Base-by-base conservation (phyloP, 768 basidiomycete genomes). In the Lactarius trivialis region DNA sequence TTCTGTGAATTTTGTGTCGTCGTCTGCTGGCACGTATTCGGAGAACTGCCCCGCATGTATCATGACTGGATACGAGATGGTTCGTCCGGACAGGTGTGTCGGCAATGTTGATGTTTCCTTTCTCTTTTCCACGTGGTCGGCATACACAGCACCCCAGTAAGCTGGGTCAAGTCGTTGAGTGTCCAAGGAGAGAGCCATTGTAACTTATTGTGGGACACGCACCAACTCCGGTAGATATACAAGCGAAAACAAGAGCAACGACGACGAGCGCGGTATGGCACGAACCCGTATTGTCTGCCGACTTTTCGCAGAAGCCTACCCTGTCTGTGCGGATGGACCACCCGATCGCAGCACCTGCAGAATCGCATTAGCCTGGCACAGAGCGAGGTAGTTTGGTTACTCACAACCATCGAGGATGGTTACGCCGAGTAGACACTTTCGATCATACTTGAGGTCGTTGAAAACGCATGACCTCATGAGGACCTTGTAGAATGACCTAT, bases 301-400 rank as follows among this genome's bases (percentile, higher is more conserved):
- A 15, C 6, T 7, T 28, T n/a, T 14, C 17, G n/a, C 63, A 64
- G 33, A 51, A 28, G 7, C 34, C 58, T 7, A 17, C 26, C 24
- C 39, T 59, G 12, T 64, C 58, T 15, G 28, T 12, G 33, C 48
- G 58, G 33, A 64, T 19, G 26, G 63, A 37, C 63, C 58, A 64
- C 4, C 34, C 63, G 39, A 60, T 7, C 21, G 58, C 62, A 11
- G 54, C 57, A 34, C 26, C 62, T 63, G 30, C 30, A 17, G 37
- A 14, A 4, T 30, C 4, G 32, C 30, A 50, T 55, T 53, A 56
- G 53, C 17, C 7, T 34, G 28, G 33, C 17, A 3, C 33, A 19
- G 8, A 33, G 17, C 5, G 12, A 28, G 43, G 45, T 0, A n/a
- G 26, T 6, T 0, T 1, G 11, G 8, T 9, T 8, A 59, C 58